A percentile compares a stretch with the other conserved stretches of the same genome.
Conservation (phyloP, 2,329 filamentous ascomycete species). For the Talaromyces sp. region DNA sequence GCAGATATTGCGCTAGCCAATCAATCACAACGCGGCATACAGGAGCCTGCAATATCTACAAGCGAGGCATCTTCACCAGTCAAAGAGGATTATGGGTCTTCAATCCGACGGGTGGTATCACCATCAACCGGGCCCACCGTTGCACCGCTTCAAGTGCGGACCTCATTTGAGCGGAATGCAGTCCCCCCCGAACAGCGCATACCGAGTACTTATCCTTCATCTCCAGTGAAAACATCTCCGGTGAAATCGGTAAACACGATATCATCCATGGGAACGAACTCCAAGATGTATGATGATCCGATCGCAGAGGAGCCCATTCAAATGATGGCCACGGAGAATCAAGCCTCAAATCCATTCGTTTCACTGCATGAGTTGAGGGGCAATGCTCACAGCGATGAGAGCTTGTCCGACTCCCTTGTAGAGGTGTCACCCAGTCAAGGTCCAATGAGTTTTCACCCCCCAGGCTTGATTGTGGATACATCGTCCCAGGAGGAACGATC, state of each 20-base stretch:
- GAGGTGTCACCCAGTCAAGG: slow-evolving; percentile 58
- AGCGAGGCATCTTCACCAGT: slow-evolving; percentile 23
- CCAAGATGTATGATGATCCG: slow-evolving; percentile 9
- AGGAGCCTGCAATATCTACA: slow-evolving; percentile 25
- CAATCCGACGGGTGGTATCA: slow-evolving; percentile 36
- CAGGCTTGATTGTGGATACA: slow-evolving; percentile 65
- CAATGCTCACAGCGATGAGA: slow-evolving; percentile 9
- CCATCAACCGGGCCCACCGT: slow-evolving; percentile 27
- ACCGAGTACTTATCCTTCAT: slow-evolving; percentile 1
- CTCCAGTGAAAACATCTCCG: slow-evolving; percentile 19
- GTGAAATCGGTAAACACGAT: slow-evolving; percentile 5
- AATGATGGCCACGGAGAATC: background rate
- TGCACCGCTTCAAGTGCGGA: slow-evolving; percentile 22
- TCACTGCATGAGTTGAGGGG: slow-evolving; percentile 1
- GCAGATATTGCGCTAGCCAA: slow-evolving; percentile 36
- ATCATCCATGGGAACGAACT: slow-evolving; percentile 1
- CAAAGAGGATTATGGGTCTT: slow-evolving; percentile 26
- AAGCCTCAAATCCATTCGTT: background rate
- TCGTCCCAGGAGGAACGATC: slow-evolving; percentile 66
- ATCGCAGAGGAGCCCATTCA: slow-evolving; percentile 10
- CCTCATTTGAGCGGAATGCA: slow-evolving; percentile 22
- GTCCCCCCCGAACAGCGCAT: slow-evolving; percentile 17
- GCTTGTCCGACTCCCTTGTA: slow-evolving; percentile 64
- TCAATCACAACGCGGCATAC: slow-evolving; percentile 28
- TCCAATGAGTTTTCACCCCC: slow-evolving; percentile 46